Evolutionary conservation across 495 filamentous ascomycete genomes (phyloP), one percentile per base, ranked within the genome.

Genomic region (Annulohypoxylon maeteangense): DNA sequence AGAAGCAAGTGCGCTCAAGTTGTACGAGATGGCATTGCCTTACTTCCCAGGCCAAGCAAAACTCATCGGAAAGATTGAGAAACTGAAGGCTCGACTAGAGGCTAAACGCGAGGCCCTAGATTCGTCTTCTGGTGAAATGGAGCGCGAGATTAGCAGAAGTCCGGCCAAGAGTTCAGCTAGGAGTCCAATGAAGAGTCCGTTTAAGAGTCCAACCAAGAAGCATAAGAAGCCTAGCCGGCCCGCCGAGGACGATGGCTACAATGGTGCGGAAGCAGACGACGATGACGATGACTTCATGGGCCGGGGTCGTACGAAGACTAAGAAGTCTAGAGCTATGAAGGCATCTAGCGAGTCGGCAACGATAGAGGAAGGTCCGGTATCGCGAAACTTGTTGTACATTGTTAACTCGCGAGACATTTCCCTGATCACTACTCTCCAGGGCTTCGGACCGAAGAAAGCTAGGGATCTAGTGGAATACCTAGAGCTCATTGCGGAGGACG

Each of bases 11-110:
- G 93, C 94, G 0, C 77, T 99, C 70, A 90, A 85, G 72, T 94
- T 96, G 89, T 98, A 96, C 68, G 89, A 93, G 75, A 81, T 93
- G 36, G 95, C 95, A 1, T 79, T 92, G 31, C 90, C 91, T 0
- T 94, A 89, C 77, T 99, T 99, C 74, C 95, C 94, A 0, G 88
- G 90, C 1, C 95, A 98, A 74, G 83, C 88, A 48, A 98, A 95
- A 77, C 85, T 99, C 12, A 79, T 86, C 20, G 79, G 80, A 45
- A 98, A 95, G 83, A 97, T 99, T 69, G 81, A 88, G 22, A 85
- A 80, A 59, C 73, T 98, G 58, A 85, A 89, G 70, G 84, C 88
- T 7, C 89, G 88, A 40, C 78, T 93, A 1, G 84, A 84, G 27
- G 78, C 42, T 34, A 82, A 82, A 74, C 78, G 78, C 59, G 78